Conservation (phyloP, 805 yeast genomes). For the Candida chilensis region DNA sequence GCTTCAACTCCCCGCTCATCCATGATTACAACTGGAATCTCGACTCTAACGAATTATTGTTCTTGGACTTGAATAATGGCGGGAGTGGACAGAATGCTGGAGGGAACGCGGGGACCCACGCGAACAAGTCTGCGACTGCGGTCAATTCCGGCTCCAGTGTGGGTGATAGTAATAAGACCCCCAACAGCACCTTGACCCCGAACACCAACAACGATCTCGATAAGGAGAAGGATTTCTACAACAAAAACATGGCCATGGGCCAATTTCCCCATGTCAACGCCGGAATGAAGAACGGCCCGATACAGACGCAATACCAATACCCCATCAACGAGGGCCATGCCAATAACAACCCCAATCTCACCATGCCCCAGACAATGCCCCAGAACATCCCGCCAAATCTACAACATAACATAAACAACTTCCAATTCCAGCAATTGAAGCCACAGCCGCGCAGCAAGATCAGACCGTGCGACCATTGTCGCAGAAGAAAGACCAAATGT, state of each 20-base stretch:
- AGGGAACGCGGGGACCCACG: neutral
- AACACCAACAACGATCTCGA: neutral
- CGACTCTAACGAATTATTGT: neutral
- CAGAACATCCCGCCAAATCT: neutral
- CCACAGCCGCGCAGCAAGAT: slow-evolving; percentile 32
- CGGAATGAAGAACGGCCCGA: too few species aligned
- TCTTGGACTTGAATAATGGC: neutral
- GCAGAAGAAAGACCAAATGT: slow-evolving; percentile 74
- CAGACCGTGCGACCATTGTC: slow-evolving; percentile 79
- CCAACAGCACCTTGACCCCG: neutral
- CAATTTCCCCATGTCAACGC: slow-evolving; percentile 4
- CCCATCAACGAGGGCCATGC: neutral
- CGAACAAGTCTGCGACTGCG: neutral
- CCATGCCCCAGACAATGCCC: neutral
- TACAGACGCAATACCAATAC: slow-evolving; percentile 1
- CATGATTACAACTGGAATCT: slow-evolving; percentile 1
- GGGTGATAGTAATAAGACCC: neutral
- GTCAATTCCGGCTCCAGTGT: neutral
- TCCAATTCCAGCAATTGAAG: neutral
- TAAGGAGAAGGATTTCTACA: neutral
- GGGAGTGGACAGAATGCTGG: neutral
- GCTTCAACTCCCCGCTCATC: too few species aligned
- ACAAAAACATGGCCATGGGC: neutral
- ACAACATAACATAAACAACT: neutral
- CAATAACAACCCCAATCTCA: neutral